phyloP scores from a whole-genome alignment of 2,329 filamentous ascomycete genomes.

The Microsporum ferrugineum region DNA sequence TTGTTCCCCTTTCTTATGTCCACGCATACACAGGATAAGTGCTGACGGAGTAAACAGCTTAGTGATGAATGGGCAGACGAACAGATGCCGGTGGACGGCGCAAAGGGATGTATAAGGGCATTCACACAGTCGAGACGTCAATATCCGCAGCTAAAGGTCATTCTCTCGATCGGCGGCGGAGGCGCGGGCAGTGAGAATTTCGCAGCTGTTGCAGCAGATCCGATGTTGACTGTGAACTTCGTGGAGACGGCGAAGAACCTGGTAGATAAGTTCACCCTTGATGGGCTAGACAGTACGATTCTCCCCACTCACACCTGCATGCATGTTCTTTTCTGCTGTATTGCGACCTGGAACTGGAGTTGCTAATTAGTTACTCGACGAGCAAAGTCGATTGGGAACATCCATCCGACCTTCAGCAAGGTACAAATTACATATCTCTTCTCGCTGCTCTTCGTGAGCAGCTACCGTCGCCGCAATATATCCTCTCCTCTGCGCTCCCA shows the following conservation, averaged over 20 bases:
- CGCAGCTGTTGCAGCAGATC: slow-evolving; percentile 52
- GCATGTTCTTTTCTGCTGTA: background rate
- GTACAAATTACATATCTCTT: slow-evolving; percentile 57
- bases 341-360: background rate
- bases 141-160: slow-evolving; percentile 59
- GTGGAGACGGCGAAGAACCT: slow-evolving; percentile 54
- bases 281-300: slow-evolving; percentile 62
- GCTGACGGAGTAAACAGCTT: slow-evolving; percentile 40
- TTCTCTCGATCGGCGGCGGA: slow-evolving; percentile 65
- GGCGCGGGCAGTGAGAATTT: slow-evolving; percentile 54
- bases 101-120: slow-evolving; percentile 59
- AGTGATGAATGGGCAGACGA: slow-evolving; percentile 70
- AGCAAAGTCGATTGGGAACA: slow-evolving; percentile 67
- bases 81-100: slow-evolving; percentile 59
- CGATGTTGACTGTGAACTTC: slow-evolving; percentile 55
- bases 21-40: slow-evolving; percentile 14
- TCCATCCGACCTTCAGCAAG: slow-evolving; percentile 54
- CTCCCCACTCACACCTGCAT: background rate
- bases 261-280: slow-evolving; percentile 58
- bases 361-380: background rate
- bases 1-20: slow-evolving; percentile 32
- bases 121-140: slow-evolving; percentile 61
- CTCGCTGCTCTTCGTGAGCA: slow-evolving; percentile 54
- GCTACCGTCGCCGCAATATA: slow-evolving; percentile 56
- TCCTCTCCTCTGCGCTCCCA: slow-evolving; percentile 61